Conservation (phyloP, 2,329 filamentous ascomycete species). For the Aureobasidium musti region DNA sequence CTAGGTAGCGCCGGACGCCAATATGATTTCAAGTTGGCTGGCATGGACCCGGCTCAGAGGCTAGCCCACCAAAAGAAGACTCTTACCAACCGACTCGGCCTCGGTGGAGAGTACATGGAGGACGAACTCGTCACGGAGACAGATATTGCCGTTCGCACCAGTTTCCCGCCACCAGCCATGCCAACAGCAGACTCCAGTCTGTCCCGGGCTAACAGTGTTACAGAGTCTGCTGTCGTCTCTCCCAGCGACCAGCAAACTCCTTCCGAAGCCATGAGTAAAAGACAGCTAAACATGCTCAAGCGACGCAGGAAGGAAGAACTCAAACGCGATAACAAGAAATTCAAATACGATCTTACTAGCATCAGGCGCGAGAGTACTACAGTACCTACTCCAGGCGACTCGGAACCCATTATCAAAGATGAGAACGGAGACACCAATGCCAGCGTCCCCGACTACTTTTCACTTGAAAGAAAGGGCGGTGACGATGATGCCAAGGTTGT, state of each 20-base stretch:
- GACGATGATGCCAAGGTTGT: slow-evolving; percentile 93
- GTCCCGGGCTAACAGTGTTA: slow-evolving; percentile 49
- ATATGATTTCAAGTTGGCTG: slow-evolving; percentile 80
- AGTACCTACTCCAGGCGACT: slow-evolving; percentile 54
- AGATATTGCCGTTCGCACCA: slow-evolving; percentile 57
- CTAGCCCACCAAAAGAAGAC: slow-evolving; percentile 89
- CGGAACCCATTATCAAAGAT: slow-evolving; percentile 57
- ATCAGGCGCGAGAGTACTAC: slow-evolving; percentile 62
- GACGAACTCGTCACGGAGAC: slow-evolving; percentile 74
- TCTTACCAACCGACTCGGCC: slow-evolving; percentile 74
- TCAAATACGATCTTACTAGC: slow-evolving; percentile 71
- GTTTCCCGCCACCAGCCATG: slow-evolving; percentile 51
- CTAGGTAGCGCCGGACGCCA: slow-evolving; percentile 78
- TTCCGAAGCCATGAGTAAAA: slow-evolving; percentile 77
- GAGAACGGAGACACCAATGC: slow-evolving; percentile 57
- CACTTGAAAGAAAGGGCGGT: slow-evolving; percentile 73
- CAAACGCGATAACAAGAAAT: slow-evolving; percentile 83
- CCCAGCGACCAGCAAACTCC: slow-evolving; percentile 55
- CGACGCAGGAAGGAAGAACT: slow-evolving; percentile 89
- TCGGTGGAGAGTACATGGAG: slow-evolving; percentile 80
- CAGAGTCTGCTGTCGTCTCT: slow-evolving; percentile 41
- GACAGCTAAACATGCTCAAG: slow-evolving; percentile 92
- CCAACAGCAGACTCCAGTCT: slow-evolving; percentile 33
- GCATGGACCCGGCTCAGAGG: slow-evolving; percentile 77
- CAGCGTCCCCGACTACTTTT: slow-evolving; percentile 74